Evolutionary conservation across 1,284 basidiomycete genomes (phyloP).

Genomic region (Tausonia pullulans): DNA sequence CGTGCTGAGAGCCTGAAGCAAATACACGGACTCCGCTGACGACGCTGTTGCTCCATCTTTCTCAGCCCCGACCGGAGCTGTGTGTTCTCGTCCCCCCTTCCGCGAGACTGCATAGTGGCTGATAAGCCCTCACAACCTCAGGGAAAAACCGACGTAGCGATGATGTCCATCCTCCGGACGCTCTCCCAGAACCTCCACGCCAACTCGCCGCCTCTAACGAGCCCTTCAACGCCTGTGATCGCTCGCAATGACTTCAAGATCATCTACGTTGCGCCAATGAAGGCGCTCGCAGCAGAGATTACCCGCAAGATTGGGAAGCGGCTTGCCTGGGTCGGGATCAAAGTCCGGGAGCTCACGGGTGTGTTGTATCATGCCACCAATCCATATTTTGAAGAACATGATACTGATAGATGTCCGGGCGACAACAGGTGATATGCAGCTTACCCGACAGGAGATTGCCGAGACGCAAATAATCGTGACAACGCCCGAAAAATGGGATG

Average conservation of each 20-base stretch:
- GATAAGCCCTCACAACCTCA: slow-evolving; percentile 27
- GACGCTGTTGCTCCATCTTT: neutral
- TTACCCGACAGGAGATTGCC: slow-evolving; percentile 86
- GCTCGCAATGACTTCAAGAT: slow-evolving; percentile 76
- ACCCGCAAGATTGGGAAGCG: slow-evolving; percentile 85
- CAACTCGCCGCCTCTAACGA: slow-evolving; percentile 29
- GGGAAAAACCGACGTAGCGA: slow-evolving; percentile 99
- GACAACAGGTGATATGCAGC: slow-evolving; percentile 82
- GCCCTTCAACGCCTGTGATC: slow-evolving; percentile 40
- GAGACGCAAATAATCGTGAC: slow-evolving; percentile 98
- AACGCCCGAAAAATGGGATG: slow-evolving; percentile 99
- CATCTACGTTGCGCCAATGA: slow-evolving; percentile 99
- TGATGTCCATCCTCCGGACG: slow-evolving; percentile 84
- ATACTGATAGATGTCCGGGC: neutral
- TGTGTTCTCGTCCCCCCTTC: slow-evolving; percentile 37
- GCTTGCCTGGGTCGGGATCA: slow-evolving; percentile 77
- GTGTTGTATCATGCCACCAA: slow-evolving; percentile 15
- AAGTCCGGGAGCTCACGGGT: slow-evolving; percentile 86
- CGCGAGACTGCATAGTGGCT: neutral
- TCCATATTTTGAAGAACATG: neutral
- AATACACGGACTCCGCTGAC: neutral
- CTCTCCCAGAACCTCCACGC: slow-evolving; percentile 55
- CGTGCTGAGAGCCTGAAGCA: slow-evolving; percentile 25
- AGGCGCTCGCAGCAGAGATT: slow-evolving; percentile 92
- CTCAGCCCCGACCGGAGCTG: slow-evolving; percentile 85